These are phyloP conservation scores for Globisporangium cystogenes DNA, from an alignment of 352 stramenopile genomes.

Conservation along the genomic window DNA sequence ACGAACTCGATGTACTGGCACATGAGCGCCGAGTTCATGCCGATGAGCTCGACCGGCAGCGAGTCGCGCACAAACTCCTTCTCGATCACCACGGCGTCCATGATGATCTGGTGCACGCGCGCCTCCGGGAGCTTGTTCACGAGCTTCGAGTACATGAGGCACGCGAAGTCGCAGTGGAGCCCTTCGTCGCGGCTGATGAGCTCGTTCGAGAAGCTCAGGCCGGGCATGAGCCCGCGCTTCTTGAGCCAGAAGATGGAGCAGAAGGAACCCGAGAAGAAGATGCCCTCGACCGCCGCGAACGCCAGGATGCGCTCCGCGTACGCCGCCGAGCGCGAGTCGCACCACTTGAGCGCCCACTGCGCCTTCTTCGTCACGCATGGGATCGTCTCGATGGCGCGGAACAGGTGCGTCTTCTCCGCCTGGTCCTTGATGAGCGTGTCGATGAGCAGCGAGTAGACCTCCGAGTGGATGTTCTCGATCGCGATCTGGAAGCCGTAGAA, in stretches of 20 bases:
- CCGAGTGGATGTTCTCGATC: constrained; percentile 99
- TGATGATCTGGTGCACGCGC: constrained; percentile 94
- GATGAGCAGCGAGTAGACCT: constrained; percentile 99
- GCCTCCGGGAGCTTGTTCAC: constrained; percentile 94
- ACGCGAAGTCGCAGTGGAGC: constrained; percentile 99
- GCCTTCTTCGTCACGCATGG: constrained; percentile 98
- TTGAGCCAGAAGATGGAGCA: constrained; percentile 99
- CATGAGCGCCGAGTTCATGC: constrained; percentile 98
- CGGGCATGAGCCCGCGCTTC: constrained; percentile 98
- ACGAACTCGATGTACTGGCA: constrained; percentile 99
- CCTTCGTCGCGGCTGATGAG: constrained; percentile 98
- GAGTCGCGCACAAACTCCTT: constrained; percentile 97
- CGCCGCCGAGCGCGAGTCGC: constrained; percentile 86
- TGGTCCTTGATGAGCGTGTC: constrained; percentile 98
- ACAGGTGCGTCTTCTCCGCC: constrained; percentile 90
- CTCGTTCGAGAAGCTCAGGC: constrained; percentile 99
- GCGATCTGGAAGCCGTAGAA: constrained; percentile 99
- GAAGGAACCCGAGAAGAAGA: constrained; percentile 99
- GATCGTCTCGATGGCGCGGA: constrained; percentile 98
- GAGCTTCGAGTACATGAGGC: constrained; percentile 97
- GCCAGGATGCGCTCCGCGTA: constrained; percentile 97
- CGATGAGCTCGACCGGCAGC: constrained; percentile 98
- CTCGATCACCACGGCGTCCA: constrained; percentile 95
- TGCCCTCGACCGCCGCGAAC: constrained; percentile 98
- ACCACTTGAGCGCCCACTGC: constrained; percentile 96